phyloP scores from a whole-genome alignment of 495 filamentous ascomycete species.

The Lichenothelia convexa region DNA sequence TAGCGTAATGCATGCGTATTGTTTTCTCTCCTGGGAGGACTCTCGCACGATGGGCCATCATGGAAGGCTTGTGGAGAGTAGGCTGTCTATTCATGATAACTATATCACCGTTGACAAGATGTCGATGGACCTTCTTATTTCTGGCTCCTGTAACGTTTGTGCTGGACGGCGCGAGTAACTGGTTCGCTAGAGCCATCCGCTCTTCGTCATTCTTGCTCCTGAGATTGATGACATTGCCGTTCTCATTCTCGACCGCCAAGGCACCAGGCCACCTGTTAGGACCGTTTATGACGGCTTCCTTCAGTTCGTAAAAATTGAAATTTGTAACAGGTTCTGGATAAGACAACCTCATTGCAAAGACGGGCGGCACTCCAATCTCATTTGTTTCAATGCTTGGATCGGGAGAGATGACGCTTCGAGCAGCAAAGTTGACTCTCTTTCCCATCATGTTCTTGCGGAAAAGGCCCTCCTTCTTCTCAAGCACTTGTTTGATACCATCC shows the following conservation, averaged over 20 bases:
- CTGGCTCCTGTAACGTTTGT: slow-evolving; percentile 53
- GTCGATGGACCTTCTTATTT: slow-evolving; percentile 93
- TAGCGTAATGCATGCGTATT: slow-evolving; percentile 98
- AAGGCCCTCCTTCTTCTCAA: slow-evolving; percentile 97
- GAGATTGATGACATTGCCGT: slow-evolving; percentile 76
- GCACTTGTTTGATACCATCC: slow-evolving; percentile 87
- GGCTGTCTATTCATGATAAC: slow-evolving; percentile 99
- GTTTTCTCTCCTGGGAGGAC: slow-evolving; percentile 89
- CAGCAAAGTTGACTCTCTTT: slow-evolving; percentile 97
- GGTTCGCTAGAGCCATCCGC: slow-evolving; percentile 69
- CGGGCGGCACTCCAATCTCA: slow-evolving; percentile 92
- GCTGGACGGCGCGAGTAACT: slow-evolving; percentile 74
- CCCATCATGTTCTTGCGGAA: slow-evolving; percentile 99
- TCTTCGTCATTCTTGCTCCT: slow-evolving; percentile 73
- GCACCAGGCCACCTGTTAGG: slow-evolving; percentile 89
- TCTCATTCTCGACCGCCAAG: slow-evolving; percentile 84
- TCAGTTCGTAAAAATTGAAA: slow-evolving; percentile 89
- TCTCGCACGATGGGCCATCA: slow-evolving; percentile 92
- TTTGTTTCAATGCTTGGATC: slow-evolving; percentile 98
- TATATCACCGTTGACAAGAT: slow-evolving; percentile 88
- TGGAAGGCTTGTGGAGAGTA: slow-evolving; percentile 98
- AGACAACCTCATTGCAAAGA: slow-evolving; percentile 90
- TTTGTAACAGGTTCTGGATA: slow-evolving; percentile 95
- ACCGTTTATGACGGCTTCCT: slow-evolving; percentile 92
- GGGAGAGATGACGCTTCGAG: slow-evolving; percentile 92